Percentiles rank a stretch among this genome's conserved stretches.
phyloP scores from a whole-genome alignment of 805 yeast genomes.

The Cyberlindnera maritima region DNA sequence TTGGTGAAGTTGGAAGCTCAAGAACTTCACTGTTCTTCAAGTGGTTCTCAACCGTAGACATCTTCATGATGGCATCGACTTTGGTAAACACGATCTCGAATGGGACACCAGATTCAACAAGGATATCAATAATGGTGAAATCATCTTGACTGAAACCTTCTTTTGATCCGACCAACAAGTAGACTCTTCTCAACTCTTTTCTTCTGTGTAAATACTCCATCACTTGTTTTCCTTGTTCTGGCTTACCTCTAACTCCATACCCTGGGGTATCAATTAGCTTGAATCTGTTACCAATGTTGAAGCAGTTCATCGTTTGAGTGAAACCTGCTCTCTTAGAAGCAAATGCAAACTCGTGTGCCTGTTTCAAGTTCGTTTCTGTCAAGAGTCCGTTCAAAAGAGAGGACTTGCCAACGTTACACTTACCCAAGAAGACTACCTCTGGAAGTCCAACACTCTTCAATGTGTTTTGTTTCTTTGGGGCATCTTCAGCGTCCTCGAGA shows the following conservation, averaged over 20 bases:
- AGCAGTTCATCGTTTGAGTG: conserved; percentile 66
- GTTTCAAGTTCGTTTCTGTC: conserved; percentile 33
- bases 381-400: conserved; percentile 65
- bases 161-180: conserved; percentile 57
- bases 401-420: conserved; percentile 86
- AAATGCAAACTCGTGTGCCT: conserved; percentile 42
- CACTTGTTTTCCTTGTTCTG: conserved; percentile 67
- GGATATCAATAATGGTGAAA: conserved; percentile 44
- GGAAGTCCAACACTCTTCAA: conserved; percentile 44
- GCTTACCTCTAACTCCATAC: conserved; percentile 70
- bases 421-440: conserved; percentile 73
- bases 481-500: conserved; percentile 11
- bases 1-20: conserved; percentile 42
- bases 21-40: conserved; percentile 37
- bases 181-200: conserved; percentile 53
- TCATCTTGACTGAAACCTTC: conserved; percentile 63
- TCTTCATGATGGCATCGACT: conserved; percentile 51
- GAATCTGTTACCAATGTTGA: conserved; percentile 59
- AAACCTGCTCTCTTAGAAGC: conserved; percentile 55
- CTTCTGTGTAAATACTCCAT: conserved; percentile 59
- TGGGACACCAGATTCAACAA: conserved; percentile 55
- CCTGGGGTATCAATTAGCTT: conserved; percentile 87
- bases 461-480: conserved; percentile 3
- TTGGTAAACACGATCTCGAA: conserved; percentile 79
- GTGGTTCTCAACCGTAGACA: conserved; percentile 37